Conservation (phyloP, 805 yeast species). For the Schizosaccharomyces octosporus region DNA sequence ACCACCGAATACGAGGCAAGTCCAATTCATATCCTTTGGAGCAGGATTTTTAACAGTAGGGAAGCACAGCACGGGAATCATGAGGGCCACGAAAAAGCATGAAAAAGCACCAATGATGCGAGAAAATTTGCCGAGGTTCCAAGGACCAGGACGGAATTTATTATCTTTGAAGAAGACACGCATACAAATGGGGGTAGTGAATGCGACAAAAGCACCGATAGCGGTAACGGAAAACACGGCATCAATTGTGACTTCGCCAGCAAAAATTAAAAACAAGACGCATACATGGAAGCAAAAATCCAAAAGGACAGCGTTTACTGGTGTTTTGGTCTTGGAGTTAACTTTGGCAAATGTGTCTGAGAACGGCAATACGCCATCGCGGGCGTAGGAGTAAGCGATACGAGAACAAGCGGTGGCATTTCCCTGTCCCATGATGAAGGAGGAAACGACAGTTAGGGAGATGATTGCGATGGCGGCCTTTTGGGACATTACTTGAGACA, state of each 20-base stretch:
- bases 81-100: constrained; percentile 24
- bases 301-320: constrained; percentile 8
- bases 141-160: constrained; percentile 36
- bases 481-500: background rate
- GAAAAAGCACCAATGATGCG: constrained; percentile 17
- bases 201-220: constrained; percentile 41
- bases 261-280: constrained; percentile 25
- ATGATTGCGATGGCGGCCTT: constrained; percentile 19
- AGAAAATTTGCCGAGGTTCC: constrained; percentile 33
- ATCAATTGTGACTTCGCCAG: constrained; percentile 39
- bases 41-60: background rate
- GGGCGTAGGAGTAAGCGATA: constrained; percentile 9
- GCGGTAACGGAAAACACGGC: constrained; percentile 57
- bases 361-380: constrained; percentile 10
- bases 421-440: constrained; percentile 28
- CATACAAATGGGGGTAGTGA: constrained; percentile 31
- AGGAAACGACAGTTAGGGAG: constrained; percentile 20
- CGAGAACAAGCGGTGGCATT: constrained; percentile 9
- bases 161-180: constrained; percentile 29
- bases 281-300: constrained; percentile 8
- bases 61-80: constrained; percentile 39
- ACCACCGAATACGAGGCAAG: background rate
- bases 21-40: background rate
- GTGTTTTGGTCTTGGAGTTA: constrained; percentile 7
- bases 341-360: constrained; percentile 8